Percentiles rank a stretch among this genome's conserved stretches.
Evolutionary conservation across 2,329 filamentous ascomycete genomes (phyloP).

Genomic region (Helicocarpus griseus): DNA sequence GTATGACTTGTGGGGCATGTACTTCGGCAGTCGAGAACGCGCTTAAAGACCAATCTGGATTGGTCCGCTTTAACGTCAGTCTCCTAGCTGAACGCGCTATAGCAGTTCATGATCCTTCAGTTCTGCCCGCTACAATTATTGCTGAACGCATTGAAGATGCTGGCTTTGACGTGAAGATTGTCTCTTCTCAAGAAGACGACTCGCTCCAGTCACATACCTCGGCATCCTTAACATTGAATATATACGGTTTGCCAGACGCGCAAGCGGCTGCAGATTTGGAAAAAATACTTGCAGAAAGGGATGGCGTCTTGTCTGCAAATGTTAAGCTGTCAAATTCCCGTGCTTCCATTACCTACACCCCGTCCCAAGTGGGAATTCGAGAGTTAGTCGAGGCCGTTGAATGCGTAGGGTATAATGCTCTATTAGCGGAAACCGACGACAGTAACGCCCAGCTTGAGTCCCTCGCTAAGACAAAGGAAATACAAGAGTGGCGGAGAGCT

Average conservation of each 20-base stretch:
- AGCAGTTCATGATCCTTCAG: constrained; percentile 66
- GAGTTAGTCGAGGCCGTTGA: constrained; percentile 76
- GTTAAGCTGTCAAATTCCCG: constrained; percentile 66
- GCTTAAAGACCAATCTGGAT: constrained; percentile 65
- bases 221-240: constrained; percentile 64
- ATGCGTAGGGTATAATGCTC: constrained; percentile 72
- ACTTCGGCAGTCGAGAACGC: constrained; percentile 82
- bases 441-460: constrained; percentile 96
- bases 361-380: constrained; percentile 65
- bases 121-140: constrained; percentile 64
- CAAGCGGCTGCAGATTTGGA: constrained; percentile 64
- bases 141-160: constrained; percentile 76
- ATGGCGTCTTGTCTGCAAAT: constrained; percentile 64
- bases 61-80: constrained; percentile 89
- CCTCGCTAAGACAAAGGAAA: constrained; percentile 89
- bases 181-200: constrained; percentile 61
- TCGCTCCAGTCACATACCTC: constrained; percentile 46
- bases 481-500: constrained; percentile 79
- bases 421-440: constrained; percentile 84
- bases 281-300: constrained; percentile 50
- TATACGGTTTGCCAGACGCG: constrained; percentile 71
- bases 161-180: constrained; percentile 75
- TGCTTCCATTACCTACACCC: constrained; percentile 62
- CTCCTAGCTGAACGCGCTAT: constrained; percentile 86
- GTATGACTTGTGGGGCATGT: constrained; percentile 97